phyloP scores from a whole-genome alignment of 257 asterid species.

The Solanum medicagineum region DNA sequence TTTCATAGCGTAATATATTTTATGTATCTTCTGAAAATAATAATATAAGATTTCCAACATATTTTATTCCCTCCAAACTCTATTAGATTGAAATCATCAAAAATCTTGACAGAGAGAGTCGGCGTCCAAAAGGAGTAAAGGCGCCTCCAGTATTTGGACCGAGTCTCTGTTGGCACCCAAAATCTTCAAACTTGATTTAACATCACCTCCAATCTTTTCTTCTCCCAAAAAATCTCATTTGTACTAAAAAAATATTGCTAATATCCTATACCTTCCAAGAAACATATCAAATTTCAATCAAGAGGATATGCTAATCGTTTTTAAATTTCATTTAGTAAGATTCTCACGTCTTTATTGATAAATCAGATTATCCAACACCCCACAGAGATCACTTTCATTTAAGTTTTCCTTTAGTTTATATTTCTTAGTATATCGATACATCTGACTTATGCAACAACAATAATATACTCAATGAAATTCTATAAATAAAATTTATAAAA shows the following conservation, averaged over 20 bases:
- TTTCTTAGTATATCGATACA: no score
- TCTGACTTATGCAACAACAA: no score
- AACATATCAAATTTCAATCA: background rate
- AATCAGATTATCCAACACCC: no score
- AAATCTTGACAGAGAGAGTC: background rate
- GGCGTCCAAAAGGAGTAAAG: background rate
- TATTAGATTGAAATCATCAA: no score
- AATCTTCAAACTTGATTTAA: background rate
- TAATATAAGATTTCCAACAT: no score
- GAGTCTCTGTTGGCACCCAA: background rate
- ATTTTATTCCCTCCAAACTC: no score
- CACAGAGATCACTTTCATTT: no score
- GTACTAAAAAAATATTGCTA: background rate
- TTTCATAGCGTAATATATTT: no score
- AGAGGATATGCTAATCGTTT: background rate
- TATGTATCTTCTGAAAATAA: rapidly evolving
- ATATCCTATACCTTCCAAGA: background rate
- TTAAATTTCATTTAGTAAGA: no score
- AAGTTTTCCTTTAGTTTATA: background rate
- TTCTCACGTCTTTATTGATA: no score
- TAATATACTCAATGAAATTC: no score
- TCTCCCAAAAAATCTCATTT: background rate
- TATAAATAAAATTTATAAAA: no score
- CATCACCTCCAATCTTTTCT: background rate
- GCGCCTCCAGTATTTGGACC: background rate